phyloP scores from a whole-genome alignment of 257 asterid genomes.

The Knoxia roxburghii region DNA sequence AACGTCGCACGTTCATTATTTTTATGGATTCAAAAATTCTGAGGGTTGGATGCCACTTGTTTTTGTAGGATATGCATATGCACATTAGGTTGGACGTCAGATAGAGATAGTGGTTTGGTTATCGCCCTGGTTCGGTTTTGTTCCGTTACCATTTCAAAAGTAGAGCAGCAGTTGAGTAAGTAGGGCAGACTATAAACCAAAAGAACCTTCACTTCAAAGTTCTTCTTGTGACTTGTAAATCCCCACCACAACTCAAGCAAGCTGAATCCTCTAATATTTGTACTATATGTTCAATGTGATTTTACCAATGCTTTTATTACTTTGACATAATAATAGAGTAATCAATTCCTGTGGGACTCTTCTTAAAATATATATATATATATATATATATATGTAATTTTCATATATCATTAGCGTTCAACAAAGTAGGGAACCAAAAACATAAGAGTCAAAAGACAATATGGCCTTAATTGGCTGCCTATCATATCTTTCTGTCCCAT shows the following conservation, averaged over 20 bases:
- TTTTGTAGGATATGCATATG: not conserved
- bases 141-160: not conserved
- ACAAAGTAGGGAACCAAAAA: conserved; percentile 18
- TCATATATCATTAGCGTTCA: too few species aligned
- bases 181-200: conserved; percentile 8
- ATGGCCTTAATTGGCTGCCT: conserved; percentile 36
- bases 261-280: too few species aligned
- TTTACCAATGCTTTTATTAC: too few species aligned
- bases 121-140: not conserved
- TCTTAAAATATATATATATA: too few species aligned
- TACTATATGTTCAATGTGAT: too few species aligned
- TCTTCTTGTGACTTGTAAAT: not conserved
- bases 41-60: too few species aligned
- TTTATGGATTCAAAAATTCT: too few species aligned
- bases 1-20: too few species aligned
- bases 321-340: too few species aligned
- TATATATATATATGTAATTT: too few species aligned
- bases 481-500: conserved; percentile 23
- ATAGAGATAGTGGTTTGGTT: conserved; percentile 2
- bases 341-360: too few species aligned
- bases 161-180: conserved; percentile 15
- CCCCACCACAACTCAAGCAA: too few species aligned
- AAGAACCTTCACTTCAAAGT: conserved; percentile 13
- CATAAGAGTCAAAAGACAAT: conserved; percentile 34
- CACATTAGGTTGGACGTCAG: conserved; percentile 10